Evolutionary conservation across 176 grass and related monocot species (phyloP).

Genomic region (Oryza glaberrima): DNA sequence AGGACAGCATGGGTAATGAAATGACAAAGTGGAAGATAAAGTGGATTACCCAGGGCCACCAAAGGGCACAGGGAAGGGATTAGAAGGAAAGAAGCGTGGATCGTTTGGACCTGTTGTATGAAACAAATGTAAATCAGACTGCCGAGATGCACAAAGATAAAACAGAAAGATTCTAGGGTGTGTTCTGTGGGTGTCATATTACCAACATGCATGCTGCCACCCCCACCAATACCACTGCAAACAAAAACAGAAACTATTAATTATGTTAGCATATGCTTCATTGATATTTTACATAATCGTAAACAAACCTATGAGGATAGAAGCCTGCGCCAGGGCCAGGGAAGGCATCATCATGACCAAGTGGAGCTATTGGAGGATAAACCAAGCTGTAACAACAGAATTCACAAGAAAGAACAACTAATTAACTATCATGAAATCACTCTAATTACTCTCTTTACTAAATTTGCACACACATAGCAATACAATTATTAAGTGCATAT

Average conservation of each 20-base stretch:
- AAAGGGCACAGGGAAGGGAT: slow-evolving; percentile 42
- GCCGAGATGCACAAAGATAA: slow-evolving; percentile 23
- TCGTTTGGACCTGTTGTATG: slow-evolving; percentile 67
- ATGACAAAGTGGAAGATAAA: slow-evolving; percentile 2
- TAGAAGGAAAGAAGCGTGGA: slow-evolving; percentile 81
- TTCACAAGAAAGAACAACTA: slow-evolving; percentile 8
- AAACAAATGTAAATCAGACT: slow-evolving; percentile 14
- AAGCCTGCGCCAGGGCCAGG: slow-evolving; percentile 81
- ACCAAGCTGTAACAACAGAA: slow-evolving; percentile 49
- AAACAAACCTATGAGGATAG: slow-evolving; percentile 75
- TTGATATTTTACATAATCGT: background rate
- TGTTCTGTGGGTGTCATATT: slow-evolving; percentile 37
- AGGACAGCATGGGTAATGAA: background rate
- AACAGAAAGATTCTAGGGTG: background rate
- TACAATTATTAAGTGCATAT: background rate
- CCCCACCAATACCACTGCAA: slow-evolving; percentile 59
- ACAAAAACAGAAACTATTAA: slow-evolving; percentile 38
- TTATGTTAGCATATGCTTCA: background rate
- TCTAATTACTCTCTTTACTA: background rate
- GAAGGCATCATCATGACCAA: slow-evolving; percentile 69
- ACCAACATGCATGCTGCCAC: slow-evolving; percentile 89
- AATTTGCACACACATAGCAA: background rate
- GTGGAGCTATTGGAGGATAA: slow-evolving; percentile 67
- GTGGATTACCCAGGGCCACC: slow-evolving; percentile 58
- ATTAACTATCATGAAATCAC: background rate